A percentile compares a stretch with the other conserved stretches of the same genome.
These are phyloP conservation scores for Pythium brassicae DNA, from an alignment of 352 stramenopile genomes.

Conservation along the genomic window DNA sequence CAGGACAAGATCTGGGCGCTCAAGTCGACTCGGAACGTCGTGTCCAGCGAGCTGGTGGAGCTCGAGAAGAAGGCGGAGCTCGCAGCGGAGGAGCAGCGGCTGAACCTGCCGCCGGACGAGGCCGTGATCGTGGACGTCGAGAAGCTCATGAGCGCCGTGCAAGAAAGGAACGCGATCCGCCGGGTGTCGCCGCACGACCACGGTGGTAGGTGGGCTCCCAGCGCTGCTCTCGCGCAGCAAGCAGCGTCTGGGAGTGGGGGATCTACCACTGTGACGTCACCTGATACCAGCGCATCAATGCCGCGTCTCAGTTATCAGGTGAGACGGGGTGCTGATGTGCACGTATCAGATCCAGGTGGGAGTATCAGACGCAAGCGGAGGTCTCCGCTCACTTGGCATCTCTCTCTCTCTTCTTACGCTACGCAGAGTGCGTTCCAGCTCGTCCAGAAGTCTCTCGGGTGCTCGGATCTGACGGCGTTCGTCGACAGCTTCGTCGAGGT, in stretches of 20 bases:
- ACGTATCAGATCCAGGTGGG: too few species aligned
- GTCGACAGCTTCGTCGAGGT: slow-evolving; percentile 43
- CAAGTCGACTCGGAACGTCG: slow-evolving; percentile 41
- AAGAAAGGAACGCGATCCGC: slow-evolving; percentile 25
- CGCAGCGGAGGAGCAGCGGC: slow-evolving; percentile 42
- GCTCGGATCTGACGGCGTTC: slow-evolving; percentile 25
- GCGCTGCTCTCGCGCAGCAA: neutral
- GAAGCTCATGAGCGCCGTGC: slow-evolving; percentile 52
- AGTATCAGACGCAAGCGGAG: too few species aligned
- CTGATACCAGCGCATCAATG: neutral
- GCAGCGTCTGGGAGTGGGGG: neutral
- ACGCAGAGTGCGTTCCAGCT: slow-evolving; percentile 39
- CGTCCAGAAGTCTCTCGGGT: slow-evolving; percentile 41
- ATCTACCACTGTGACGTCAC: neutral
- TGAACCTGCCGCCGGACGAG: slow-evolving; percentile 61
- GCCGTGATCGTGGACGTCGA: slow-evolving; percentile 57
- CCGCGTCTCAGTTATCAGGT: slow-evolving; percentile 10
- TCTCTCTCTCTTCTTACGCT: neutral
- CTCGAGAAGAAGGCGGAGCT: slow-evolving; percentile 53
- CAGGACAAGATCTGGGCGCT: slow-evolving; percentile 42
- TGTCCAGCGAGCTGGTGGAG: slow-evolving; percentile 51
- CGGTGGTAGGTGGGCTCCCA: neutral
- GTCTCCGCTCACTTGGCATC: neutral
- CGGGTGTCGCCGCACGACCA: neutral
- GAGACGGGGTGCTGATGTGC: neutral